Percentiles rank a stretch among this genome's conserved stretches.
phyloP scores from a whole-genome alignment of 2,329 filamentous ascomycete genomes.

The Blastomyces parvus region DNA sequence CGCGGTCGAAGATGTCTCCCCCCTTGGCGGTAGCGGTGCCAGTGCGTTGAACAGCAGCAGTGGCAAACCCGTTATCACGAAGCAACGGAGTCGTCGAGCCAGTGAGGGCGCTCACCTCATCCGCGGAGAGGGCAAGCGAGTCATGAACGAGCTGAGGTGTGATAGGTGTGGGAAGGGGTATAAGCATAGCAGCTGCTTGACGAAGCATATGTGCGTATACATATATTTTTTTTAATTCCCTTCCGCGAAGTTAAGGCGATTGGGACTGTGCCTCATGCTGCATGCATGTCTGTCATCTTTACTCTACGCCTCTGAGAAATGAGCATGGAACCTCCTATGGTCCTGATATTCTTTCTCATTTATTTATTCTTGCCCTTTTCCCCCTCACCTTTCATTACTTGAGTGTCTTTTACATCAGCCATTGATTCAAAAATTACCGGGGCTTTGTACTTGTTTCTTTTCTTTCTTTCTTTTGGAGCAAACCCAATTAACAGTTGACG shows the following conservation, averaged over 20 bases:
- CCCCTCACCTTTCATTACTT: constrained; percentile 15
- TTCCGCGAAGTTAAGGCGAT: constrained; percentile 18
- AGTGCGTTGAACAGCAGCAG: constrained; percentile 39
- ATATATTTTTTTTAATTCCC: constrained; percentile 13
- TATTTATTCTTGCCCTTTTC: not conserved
- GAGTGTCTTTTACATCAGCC: constrained; percentile 12
- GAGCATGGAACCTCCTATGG: too few relatives aligned
- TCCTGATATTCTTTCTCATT: too few relatives aligned
- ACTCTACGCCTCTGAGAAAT: too few relatives aligned
- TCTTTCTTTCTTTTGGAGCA: constrained; percentile 15
- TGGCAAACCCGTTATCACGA: constrained; percentile 39
- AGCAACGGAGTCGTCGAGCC: constrained; percentile 52
- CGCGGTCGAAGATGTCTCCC: constrained; percentile 5
- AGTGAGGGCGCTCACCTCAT: constrained; percentile 78
- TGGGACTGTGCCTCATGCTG: not conserved
- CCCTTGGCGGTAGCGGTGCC: constrained; percentile 32
- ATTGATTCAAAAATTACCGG: constrained; percentile 10
- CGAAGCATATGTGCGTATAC: constrained; percentile 95
- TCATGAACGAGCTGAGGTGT: constrained; percentile 80
- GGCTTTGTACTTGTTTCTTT: constrained; percentile 34
- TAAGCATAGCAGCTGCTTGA: constrained; percentile 99
- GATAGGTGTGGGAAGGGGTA: constrained; percentile 99
- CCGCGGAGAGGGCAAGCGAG: constrained; percentile 71
- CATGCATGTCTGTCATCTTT: not conserved
- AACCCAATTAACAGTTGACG: constrained; percentile 24